phyloP scores from a whole-genome alignment of 768 basidiomycete genomes.

The Collybia mongolica region DNA sequence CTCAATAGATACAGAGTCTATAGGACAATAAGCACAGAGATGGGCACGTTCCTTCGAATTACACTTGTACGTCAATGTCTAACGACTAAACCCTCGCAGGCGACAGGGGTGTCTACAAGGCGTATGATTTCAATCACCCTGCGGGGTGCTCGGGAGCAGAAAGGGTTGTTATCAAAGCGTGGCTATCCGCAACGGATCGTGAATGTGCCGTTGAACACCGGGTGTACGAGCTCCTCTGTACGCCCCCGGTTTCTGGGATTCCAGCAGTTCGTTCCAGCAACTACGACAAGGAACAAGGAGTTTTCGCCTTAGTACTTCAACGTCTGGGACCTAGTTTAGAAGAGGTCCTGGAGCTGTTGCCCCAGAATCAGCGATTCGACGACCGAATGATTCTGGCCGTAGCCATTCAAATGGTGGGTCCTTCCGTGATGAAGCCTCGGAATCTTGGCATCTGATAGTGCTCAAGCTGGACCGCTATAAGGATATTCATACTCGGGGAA shows the following conservation, averaged over 20 bases:
- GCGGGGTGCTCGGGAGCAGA: constrained; percentile 19
- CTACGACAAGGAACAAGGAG: constrained; percentile 16
- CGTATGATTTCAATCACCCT: constrained; percentile 22
- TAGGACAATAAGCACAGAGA: constrained; percentile 23
- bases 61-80: not conserved
- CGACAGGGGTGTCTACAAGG: constrained; percentile 27
- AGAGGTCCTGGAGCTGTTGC: constrained; percentile 15
- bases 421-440: not conserved
- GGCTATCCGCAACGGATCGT: constrained; percentile 17
- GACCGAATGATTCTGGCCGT: constrained; percentile 23
- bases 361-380: constrained; percentile 10
- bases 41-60: constrained; percentile 14
- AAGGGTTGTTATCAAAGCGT: constrained; percentile 28
- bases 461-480: constrained; percentile 24
- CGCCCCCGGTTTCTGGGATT: constrained; percentile 11
- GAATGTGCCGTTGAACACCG: constrained; percentile 24
- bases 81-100: constrained; percentile 9
- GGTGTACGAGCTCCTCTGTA: constrained; percentile 18
- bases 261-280: constrained; percentile 11
- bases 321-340: constrained; percentile 26
- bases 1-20: constrained; percentile 25
- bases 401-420: constrained; percentile 27
- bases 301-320: constrained; percentile 24
- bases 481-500: constrained; percentile 20
- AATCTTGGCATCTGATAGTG: not conserved